Percentiles rank a stretch among this genome's conserved stretches.
These are phyloP conservation scores for Pisolithus microcarpus DNA, from an alignment of 768 basidiomycete species.

Conservation along the genomic window DNA sequence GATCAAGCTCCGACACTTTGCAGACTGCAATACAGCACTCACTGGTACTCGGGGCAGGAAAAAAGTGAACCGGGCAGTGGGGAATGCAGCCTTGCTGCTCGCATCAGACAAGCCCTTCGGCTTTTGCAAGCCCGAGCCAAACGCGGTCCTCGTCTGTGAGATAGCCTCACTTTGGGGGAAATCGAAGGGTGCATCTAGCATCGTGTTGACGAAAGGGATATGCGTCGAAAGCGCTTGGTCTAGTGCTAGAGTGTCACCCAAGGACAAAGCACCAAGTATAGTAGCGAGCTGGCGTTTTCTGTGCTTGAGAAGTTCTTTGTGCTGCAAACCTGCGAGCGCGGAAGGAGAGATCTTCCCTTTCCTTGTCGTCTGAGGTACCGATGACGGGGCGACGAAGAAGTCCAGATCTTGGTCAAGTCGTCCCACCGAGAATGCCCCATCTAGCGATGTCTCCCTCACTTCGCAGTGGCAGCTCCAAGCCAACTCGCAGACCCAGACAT, in stretches of 20 bases:
- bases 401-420: constrained; percentile 17
- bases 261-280: constrained; percentile 59
- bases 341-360: constrained; percentile 49
- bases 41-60: constrained; percentile 59
- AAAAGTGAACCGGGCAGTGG: constrained; percentile 53
- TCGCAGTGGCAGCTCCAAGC: constrained; percentile 26
- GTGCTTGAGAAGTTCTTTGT: constrained; percentile 65
- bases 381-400: constrained; percentile 9
- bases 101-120: constrained; percentile 4
- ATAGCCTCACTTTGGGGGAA: constrained; percentile 42
- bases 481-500: constrained; percentile 34
- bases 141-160: constrained; percentile 47
- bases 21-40: constrained; percentile 38
- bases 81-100: constrained; percentile 32
- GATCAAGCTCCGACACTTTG: constrained; percentile 22
- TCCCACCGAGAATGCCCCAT: neutral
- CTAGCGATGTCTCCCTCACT: no score
- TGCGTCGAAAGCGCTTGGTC: constrained; percentile 67
- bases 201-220: constrained; percentile 26
- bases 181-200: constrained; percentile 25
- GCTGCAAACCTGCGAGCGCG: constrained; percentile 62
- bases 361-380: constrained; percentile 15
- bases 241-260: constrained; percentile 63
- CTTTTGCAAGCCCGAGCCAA: constrained; percentile 39
- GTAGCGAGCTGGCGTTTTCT: constrained; percentile 66